phyloP scores from a whole-genome alignment of 352 stramenopile species.

The Blastocystis sp. region DNA sequence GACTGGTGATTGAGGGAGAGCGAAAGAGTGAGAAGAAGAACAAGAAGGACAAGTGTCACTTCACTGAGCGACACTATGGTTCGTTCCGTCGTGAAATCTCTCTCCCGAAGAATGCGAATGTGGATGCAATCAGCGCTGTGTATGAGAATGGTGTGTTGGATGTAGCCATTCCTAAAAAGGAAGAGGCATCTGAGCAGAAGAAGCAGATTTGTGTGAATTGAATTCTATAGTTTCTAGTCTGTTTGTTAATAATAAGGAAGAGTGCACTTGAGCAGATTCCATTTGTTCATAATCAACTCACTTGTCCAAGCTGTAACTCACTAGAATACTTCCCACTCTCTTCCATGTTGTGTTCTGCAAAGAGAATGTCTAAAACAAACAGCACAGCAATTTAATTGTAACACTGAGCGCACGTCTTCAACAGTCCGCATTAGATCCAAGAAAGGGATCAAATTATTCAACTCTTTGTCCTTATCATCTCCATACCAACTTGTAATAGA shows the following conservation, averaged over 20 bases:
- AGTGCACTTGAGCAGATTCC: no score
- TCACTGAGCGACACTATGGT: constrained; percentile 11
- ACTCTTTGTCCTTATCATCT: constrained; percentile 43
- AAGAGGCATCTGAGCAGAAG: background rate
- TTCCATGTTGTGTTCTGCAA: background rate
- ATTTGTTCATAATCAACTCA: no score
- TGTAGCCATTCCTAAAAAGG: background rate
- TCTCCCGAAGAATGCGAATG: background rate
- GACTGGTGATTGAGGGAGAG: constrained; percentile 21
- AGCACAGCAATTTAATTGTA: background rate
- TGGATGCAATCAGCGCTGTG: background rate
- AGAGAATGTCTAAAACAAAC: background rate
- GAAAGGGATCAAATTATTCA: constrained; percentile 29
- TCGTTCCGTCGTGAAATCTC: background rate
- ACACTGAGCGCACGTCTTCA: constrained; percentile 24
- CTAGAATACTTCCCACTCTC: no score
- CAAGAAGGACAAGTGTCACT: background rate
- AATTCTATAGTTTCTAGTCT: background rate
- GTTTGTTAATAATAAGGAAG: no score
- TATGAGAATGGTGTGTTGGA: constrained; percentile 48
- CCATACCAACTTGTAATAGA: constrained; percentile 41
- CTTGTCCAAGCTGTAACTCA: no score
- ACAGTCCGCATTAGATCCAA: constrained; percentile 26
- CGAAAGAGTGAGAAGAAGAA: constrained; percentile 2
- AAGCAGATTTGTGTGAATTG: background rate